Evolutionary conservation across 225 moss, liverwort and hornwort genomes (phyloP).

Genomic region (Pleurozium schreberi): DNA sequence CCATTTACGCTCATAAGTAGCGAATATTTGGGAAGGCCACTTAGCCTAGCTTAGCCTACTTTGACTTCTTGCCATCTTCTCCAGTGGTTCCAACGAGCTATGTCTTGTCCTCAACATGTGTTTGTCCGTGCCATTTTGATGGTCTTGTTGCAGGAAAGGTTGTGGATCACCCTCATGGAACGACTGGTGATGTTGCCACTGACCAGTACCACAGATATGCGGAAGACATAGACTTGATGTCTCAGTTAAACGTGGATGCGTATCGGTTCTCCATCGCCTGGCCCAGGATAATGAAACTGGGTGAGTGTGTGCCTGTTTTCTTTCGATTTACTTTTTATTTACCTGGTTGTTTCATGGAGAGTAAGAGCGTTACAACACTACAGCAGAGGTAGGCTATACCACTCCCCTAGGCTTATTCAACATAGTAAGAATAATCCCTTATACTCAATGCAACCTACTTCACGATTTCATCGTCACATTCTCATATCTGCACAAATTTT

Average conservation of each 20-base stretch:
- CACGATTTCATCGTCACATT: not conserved
- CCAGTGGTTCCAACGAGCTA: not conserved
- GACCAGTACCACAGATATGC: slow-evolving; percentile 74
- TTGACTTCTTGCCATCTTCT: not conserved
- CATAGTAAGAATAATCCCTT: not conserved
- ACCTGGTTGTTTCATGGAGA: not conserved
- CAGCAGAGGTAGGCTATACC: not conserved
- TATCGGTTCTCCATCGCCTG: slow-evolving; percentile 93
- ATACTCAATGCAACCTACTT: not conserved
- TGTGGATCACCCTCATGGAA: slow-evolving; percentile 19
- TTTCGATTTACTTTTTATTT: not conserved
- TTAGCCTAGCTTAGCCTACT: not conserved
- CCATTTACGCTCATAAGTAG: not conserved
- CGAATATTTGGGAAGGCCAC: not conserved
- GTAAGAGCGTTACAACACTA: not conserved
- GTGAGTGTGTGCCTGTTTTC: not conserved
- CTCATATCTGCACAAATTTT: not conserved
- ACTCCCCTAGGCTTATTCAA: not conserved
- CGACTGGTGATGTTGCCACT: slow-evolving; percentile 55
- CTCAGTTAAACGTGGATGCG: slow-evolving; percentile 54
- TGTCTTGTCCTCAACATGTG: not conserved
- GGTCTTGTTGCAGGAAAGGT: slow-evolving; percentile 42
- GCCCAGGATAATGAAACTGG: slow-evolving; percentile 54
- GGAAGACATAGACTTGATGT: slow-evolving; percentile 58
- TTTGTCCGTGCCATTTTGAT: not conserved